Base-by-base conservation (phyloP, 2,329 filamentous ascomycete genomes). In the Cladosporium phlei region DNA sequence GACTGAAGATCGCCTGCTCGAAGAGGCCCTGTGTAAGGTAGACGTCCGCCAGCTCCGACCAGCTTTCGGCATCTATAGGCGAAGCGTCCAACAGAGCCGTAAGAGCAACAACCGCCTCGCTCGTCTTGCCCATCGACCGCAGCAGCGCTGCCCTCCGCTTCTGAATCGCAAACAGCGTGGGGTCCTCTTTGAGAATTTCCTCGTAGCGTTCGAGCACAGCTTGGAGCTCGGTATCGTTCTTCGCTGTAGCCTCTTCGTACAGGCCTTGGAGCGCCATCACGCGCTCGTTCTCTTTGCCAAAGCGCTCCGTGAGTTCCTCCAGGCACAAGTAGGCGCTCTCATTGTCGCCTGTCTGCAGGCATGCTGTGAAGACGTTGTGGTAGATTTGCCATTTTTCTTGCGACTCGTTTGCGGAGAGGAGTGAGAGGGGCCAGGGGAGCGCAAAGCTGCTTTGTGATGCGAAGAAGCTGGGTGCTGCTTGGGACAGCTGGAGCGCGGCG, bases 41-140 rank as follows among this genome's bases (percentile, higher is more conserved):
- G 51, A 96, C 70, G 63, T 95, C 88, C 44, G 87, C 81, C 56
- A 97, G 74, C 70, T 98, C 93, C 43, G 88, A 80, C 93, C 93
- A 98, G 8, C 86, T 83, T 71, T 98, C 93, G 5, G 85, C 83
- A 69, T 98, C 93, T 2, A 87, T 95, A 2, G 93, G 90, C 45
- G 83, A 86, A 51, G 85, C 82, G 61, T 94, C 86, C 37, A 98
- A 72, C 21, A 97, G 75, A 47, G 82, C 76, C 52, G 83, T 81
- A 48, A 97, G 69, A 21, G 84, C 82, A 24, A 79, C 70, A 34
- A 90, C 85, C 1, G 93, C 87, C 53, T 96, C 88, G 1, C 77
- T 60, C 1, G 73, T 72, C 58, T 80, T 82, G 22, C 81, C 82
- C 66, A 94, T 75, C 21, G 84, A 85, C 56, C 82, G 81, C 49